Conservation (phyloP, 2,329 filamentous ascomycete genomes). For the Diplodia sapinea region DNA sequence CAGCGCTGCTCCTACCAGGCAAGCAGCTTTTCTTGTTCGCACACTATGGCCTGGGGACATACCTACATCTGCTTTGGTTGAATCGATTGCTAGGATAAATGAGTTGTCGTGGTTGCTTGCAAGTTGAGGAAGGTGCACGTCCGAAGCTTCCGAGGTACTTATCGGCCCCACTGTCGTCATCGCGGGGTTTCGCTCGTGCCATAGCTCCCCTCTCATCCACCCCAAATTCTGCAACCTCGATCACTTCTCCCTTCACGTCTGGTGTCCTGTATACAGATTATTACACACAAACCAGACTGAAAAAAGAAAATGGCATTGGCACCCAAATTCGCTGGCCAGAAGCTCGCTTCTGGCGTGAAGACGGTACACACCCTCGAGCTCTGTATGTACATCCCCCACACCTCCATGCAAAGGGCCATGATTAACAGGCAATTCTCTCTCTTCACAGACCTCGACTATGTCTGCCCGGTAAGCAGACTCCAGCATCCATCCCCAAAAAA, state of each 20-base stretch:
- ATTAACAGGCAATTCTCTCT: neutral
- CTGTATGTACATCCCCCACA: constrained; percentile 54
- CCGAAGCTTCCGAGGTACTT: neutral
- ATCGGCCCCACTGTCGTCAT: constrained; percentile 21
- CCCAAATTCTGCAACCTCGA: neutral
- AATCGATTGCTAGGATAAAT: too few species aligned
- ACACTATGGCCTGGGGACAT: too few species aligned
- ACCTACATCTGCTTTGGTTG: too few species aligned
- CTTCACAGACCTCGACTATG: constrained; percentile 78
- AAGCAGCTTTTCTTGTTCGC: too few species aligned
- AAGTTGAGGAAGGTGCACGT: neutral
- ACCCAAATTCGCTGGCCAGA: constrained; percentile 77
- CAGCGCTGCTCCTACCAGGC: too few species aligned
- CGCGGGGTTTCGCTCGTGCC: constrained; percentile 21
- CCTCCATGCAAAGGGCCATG: neutral
- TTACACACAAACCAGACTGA: neutral
- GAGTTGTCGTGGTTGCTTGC: too few species aligned
- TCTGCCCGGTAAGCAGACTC: constrained; percentile 66
- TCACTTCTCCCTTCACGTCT: neutral
- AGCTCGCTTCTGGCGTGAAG: constrained; percentile 58
- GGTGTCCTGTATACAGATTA: neutral
- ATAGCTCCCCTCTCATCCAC: constrained; percentile 1
- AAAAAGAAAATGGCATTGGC: constrained; percentile 70
- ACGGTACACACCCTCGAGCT: constrained; percentile 60
- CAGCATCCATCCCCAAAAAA: neutral